Evolutionary conservation across 2,329 filamentous ascomycete genomes (phyloP).

Genomic region (Aspergillus japonicus): DNA sequence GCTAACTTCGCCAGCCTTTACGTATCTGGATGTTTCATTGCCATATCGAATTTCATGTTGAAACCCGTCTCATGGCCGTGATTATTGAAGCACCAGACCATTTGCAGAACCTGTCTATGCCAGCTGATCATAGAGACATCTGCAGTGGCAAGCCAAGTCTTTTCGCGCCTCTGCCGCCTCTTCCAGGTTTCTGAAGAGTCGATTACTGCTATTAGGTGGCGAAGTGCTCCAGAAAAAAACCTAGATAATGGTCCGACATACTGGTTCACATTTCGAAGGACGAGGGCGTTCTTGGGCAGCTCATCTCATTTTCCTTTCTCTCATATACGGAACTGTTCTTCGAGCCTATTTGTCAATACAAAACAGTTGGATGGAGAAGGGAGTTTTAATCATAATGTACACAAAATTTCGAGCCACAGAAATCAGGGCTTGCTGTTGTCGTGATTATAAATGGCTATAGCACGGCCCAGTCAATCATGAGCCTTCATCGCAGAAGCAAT

Average conservation of each 20-base stretch:
- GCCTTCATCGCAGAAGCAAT: not conserved
- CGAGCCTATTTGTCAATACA: not conserved
- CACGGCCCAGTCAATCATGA: too few relatives aligned
- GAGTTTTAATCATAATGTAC: not conserved
- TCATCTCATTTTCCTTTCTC: not conserved
- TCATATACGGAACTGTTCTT: not conserved
- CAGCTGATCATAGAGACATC: slow-evolving; percentile 4
- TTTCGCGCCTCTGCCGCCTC: slow-evolving; percentile 1
- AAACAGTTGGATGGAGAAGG: not conserved
- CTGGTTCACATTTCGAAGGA: not conserved
- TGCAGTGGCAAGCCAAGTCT: not conserved
- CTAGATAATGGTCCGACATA: too few relatives aligned
- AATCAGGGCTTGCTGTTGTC: too few relatives aligned
- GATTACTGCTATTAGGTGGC: not conserved
- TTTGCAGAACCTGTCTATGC: slow-evolving; percentile 6
- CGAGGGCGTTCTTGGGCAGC: not conserved
- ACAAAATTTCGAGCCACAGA: not conserved
- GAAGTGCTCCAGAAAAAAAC: not conserved
- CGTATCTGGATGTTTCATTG: slow-evolving; percentile 39
- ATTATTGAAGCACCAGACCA: slow-evolving; percentile 33
- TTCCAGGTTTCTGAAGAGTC: not conserved
- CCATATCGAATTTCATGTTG: slow-evolving; percentile 39
- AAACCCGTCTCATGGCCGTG: slow-evolving; percentile 31
- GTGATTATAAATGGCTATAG: too few relatives aligned
- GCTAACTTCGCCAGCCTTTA: slow-evolving; percentile 4